Evolutionary conservation across 768 basidiomycete genomes (phyloP).

Genomic region (Psilocybe azurescens): DNA sequence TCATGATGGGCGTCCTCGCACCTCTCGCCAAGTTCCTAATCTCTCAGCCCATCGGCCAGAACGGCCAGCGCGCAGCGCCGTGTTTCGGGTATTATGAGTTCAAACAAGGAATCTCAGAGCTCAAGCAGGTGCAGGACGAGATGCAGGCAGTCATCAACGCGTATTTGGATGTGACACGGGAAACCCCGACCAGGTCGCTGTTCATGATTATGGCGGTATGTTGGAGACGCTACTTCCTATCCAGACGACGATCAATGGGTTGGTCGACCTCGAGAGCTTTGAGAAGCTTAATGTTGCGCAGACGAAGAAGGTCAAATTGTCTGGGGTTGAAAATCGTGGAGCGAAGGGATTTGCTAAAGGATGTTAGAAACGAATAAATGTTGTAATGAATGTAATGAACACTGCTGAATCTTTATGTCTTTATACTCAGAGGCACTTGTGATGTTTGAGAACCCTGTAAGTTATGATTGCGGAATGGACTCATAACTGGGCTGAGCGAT

Average conservation of each 20-base stretch:
- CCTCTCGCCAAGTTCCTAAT: constrained; percentile 31
- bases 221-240: constrained; percentile 19
- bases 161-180: constrained; percentile 17
- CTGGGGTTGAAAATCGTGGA: constrained; percentile 18
- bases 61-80: constrained; percentile 26
- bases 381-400: too few relatives aligned
- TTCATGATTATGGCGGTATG: constrained; percentile 13
- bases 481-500: too few relatives aligned
- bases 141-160: constrained; percentile 20
- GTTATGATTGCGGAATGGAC: too few relatives aligned
- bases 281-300: constrained; percentile 6
- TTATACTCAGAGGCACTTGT: too few relatives aligned
- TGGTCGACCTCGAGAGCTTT: constrained; percentile 18
- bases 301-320: constrained; percentile 12
- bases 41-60: constrained; percentile 23
- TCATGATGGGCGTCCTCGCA: constrained; percentile 31
- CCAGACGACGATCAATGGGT: constrained; percentile 16
- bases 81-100: constrained; percentile 30
- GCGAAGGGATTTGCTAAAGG: constrained; percentile 17
- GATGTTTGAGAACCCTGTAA: too few relatives aligned
- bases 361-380: neutral
- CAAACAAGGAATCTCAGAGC: constrained; percentile 10
- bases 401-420: too few relatives aligned
- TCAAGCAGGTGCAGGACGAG: constrained; percentile 19
- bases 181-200: constrained; percentile 20